Evolutionary conservation across 2,329 filamentous ascomycete species (phyloP), one percentile per base, ranked within the genome.

Genomic region (Lachnellula occidentalis): DNA sequence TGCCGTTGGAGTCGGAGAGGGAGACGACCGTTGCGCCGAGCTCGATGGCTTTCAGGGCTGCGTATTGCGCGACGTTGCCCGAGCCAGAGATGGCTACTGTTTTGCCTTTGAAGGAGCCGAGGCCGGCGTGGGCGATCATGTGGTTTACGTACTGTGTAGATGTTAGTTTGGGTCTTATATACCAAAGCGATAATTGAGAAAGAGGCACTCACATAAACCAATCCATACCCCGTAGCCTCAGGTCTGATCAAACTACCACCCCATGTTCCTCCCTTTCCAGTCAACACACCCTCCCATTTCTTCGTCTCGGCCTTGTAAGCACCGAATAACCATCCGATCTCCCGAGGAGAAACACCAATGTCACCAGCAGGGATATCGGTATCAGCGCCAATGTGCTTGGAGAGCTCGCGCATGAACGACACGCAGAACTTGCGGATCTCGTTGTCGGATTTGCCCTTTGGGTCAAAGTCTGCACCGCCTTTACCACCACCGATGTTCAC

Each of bases 391-490:
- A 97, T 97, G 82, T 97, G 92, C 77, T 90, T 91, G 79, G 82
- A 88, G 60, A 99, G 84, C 80, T 96, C 90, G 66, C 85, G 86
- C 94, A 97, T 97, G 81, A 97, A 99, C 57, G 91, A 77, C 63
- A 88, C 85, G 79, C 92, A 97, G 83, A 99, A 97, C 71, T 90
- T 89, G 70, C 94, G 89, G 77, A 97, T 97, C 82, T 97, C 94
- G 73, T 85, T 88, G 76, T 99, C 92, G 53, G 87, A 88, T 83
- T 96, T 97, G 78, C 91, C 92, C 84, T 97, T 99, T 74, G 94
- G 94, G 76, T 97, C 91, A 73, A 99, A 97, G 80, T 97, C 94
- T 72, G 92, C 87, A 69, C 94, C 94, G 76, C 94, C 94, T 80
- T 97, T 97, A 70, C 88, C 94, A 77, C 94, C 94, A 63, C 94